Conservation (phyloP, 2,329 filamentous ascomycete species). For the Clonostachys rhizophaga region DNA sequence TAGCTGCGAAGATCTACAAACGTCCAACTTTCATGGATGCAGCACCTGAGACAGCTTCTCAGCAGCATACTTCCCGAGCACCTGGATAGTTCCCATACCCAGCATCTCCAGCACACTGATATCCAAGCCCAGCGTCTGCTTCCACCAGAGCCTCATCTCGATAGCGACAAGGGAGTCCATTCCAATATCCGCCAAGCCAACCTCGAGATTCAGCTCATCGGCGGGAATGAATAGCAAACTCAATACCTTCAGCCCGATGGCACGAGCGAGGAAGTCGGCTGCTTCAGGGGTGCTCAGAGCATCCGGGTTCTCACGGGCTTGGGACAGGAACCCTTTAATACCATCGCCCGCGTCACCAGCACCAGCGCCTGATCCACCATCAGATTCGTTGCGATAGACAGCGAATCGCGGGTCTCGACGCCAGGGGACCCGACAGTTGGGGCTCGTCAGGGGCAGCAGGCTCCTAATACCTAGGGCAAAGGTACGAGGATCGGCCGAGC, state of each 20-base stretch:
- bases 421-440: neutral
- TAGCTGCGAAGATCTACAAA: neutral
- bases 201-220: slow-evolving; percentile 7
- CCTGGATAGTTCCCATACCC: slow-evolving; percentile 7
- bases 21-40: neutral
- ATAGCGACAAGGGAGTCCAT: slow-evolving; percentile 14
- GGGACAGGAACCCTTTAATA: neutral
- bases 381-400: neutral
- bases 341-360: neutral
- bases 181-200: slow-evolving; percentile 8
- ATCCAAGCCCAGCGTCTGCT: slow-evolving; percentile 9
- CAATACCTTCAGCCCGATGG: slow-evolving; percentile 1
- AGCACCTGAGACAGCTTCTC: neutral
- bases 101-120: slow-evolving; percentile 11
- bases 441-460: neutral
- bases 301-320: neutral
- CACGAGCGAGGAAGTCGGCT: neutral
- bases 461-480: neutral
- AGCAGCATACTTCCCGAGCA: slow-evolving; percentile 3
- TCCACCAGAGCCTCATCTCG: slow-evolving; percentile 13
- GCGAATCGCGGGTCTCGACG: neutral
- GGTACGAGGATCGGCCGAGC: neutral
- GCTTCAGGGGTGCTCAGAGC: neutral
- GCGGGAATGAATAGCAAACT: neutral
- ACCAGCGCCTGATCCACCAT: slow-evolving; percentile 5